A percentile compares a stretch with the other conserved stretches of the same genome.
phyloP scores from a whole-genome alignment of 768 basidiomycete genomes.

The Auriscalpium orientale region DNA sequence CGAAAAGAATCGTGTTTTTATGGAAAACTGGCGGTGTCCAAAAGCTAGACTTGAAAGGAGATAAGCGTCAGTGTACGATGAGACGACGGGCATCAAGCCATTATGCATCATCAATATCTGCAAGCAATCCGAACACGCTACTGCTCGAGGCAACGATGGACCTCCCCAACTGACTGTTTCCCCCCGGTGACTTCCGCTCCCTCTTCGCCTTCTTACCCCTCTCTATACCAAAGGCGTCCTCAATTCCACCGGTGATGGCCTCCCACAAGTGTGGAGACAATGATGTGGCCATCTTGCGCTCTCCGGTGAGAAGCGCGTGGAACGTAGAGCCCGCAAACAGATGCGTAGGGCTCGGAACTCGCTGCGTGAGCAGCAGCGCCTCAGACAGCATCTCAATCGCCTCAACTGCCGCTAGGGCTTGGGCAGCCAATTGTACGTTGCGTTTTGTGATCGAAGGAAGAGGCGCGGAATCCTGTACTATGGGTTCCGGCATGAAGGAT shows the following conservation, averaged over 20 bases:
- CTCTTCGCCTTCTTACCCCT: conserved; percentile 5
- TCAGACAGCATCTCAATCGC: conserved; percentile 54
- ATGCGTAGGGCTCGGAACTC: conserved; percentile 37
- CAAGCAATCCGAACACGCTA: not conserved
- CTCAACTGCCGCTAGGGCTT: conserved; percentile 52
- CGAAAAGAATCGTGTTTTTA: too few relatives aligned
- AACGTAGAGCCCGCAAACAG: conserved; percentile 53
- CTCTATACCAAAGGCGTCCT: conserved; percentile 3
- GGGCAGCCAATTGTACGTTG: conserved; percentile 62
- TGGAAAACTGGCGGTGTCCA: too few relatives aligned
- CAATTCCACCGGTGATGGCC: conserved; percentile 6
- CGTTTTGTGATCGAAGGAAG: conserved; percentile 43
- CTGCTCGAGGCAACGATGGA: not conserved
- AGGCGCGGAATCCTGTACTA: conserved; percentile 8
- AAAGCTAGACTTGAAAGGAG: too few relatives aligned
- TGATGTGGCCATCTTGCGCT: conserved; percentile 11
- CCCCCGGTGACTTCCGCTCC: conserved; percentile 15
- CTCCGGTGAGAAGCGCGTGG: conserved; percentile 43
- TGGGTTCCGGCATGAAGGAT: conserved; percentile 29
- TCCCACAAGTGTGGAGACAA: conserved; percentile 16
- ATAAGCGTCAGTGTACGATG: too few relatives aligned
- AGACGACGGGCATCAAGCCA: not conserved
- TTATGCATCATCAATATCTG: not conserved
- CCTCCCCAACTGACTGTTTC: too few relatives aligned
- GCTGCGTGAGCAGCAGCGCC: conserved; percentile 46